Conservation (phyloP, 345 rosid genomes). For the Ceriops decandra region DNA sequence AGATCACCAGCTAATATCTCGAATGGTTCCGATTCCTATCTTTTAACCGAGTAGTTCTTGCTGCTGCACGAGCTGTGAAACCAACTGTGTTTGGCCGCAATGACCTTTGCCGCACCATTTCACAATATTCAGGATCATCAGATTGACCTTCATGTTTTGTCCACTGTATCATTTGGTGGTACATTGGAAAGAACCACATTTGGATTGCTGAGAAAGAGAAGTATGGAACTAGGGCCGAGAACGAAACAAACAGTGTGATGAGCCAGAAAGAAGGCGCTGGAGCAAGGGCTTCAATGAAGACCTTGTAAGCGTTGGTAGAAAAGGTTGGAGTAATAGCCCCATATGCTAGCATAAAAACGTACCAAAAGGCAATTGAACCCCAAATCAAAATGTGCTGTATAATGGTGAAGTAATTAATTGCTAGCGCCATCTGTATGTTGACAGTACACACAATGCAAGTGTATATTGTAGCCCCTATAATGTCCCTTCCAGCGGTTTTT, state of each 20-base stretch:
- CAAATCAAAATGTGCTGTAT: constrained; percentile 67
- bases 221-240: constrained; percentile 59
- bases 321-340: constrained; percentile 45
- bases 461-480: constrained; percentile 72
- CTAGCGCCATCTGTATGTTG: constrained; percentile 74
- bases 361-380: constrained; percentile 68
- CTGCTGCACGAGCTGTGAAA: constrained; percentile 58
- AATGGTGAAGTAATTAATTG: constrained; percentile 71
- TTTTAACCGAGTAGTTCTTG: constrained; percentile 12
- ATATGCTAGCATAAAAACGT: constrained; percentile 58
- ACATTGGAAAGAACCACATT: constrained; percentile 90
- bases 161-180: constrained; percentile 91
- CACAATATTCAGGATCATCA: constrained; percentile 62
- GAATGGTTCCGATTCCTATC: constrained; percentile 8
- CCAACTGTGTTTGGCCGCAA: constrained; percentile 73
- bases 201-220: constrained; percentile 58
- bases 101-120: constrained; percentile 76
- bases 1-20: constrained; percentile 10
- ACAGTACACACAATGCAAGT: constrained; percentile 86
- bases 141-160: constrained; percentile 61
- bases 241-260: constrained; percentile 44
- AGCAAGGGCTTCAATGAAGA: constrained; percentile 74
- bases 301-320: constrained; percentile 51
- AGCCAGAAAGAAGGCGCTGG: constrained; percentile 82
- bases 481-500: constrained; percentile 51